phyloP scores from a whole-genome alignment of 2,329 filamentous ascomycete species.

The Aspergillus pseudoglaucus region DNA sequence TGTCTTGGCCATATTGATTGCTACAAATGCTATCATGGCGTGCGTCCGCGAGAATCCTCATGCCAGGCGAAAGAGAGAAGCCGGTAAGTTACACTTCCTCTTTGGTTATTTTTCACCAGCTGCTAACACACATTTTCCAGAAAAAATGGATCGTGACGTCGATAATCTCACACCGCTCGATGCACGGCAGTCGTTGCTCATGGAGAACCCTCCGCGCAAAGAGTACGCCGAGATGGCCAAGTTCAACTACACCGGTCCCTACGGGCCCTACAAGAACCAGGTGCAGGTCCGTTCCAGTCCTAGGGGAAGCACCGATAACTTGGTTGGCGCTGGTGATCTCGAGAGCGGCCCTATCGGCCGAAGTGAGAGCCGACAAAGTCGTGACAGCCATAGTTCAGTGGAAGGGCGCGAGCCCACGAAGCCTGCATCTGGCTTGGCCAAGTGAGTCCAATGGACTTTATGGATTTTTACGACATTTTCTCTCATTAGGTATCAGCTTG shows the following conservation, averaged over 20 bases:
- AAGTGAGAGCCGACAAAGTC: conserved; percentile 15
- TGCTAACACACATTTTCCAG: conserved; percentile 39
- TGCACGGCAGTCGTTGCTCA: conserved; percentile 63
- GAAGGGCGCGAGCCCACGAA: conserved; percentile 24
- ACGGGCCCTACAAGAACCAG: conserved; percentile 35
- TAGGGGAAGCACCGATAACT: conserved; percentile 28
- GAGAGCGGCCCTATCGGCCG: conserved; percentile 22
- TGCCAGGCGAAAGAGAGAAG: conserved; percentile 77
- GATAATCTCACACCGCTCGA: conserved; percentile 83
- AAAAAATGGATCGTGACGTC: conserved; percentile 68
- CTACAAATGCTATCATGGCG: conserved; percentile 77
- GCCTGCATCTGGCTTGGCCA: conserved; percentile 30
- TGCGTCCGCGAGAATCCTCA: conserved; percentile 87
- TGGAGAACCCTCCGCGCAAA: conserved; percentile 48
- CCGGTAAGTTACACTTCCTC: conserved; percentile 56
- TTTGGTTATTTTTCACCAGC: conserved; percentile 9
- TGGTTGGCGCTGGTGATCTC: conserved; percentile 23
- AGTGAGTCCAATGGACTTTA: conserved; percentile 13
- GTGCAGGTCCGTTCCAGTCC: conserved; percentile 15
- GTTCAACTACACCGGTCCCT: conserved; percentile 35
- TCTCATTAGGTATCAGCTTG: not conserved
- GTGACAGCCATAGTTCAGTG: conserved; percentile 23
- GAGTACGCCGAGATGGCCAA: conserved; percentile 33
- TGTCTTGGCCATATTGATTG: conserved; percentile 76
- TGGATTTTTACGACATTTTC: conserved; percentile 1